Evolutionary conservation across 2,329 filamentous ascomycete genomes (phyloP), one percentile per base, ranked within the genome.

Genomic region (Sporothrix pseudoabietina): DNA sequence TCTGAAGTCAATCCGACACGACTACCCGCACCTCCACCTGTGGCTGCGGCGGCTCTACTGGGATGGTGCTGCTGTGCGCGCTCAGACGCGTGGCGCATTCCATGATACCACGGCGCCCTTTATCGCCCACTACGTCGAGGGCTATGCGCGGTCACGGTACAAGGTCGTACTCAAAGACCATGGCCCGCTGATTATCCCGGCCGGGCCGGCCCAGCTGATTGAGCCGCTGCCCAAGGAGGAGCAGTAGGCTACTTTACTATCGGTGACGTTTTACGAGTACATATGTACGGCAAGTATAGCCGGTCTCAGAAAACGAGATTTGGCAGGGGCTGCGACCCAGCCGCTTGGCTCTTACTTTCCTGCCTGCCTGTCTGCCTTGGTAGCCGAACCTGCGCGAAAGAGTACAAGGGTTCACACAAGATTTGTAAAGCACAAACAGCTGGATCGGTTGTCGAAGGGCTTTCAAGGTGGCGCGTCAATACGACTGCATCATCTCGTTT

Each of bases 1-100:
- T 75, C 77, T 90, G 22, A 88, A 86, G 77, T 89, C 87, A 77
- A 88, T 92, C 74, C 83, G 89, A 3, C 84, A 90, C 76, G 88
- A 91, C 77, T 92, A 90, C 78, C 92, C 92, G 1, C 82, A 85
- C 55, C 81, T 94, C 55, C 90, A 94, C 79, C 84, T 85, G 65
- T 94, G 92, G 92, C 76, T 94, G 74, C 84, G 90, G 44, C 84
- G 88, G 71, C 79, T 94, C 71, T 94, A 94, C 63, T 72, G 71
- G 71, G 73, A 74, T 57, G 70, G 44, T 22, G 5, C 4, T 1
- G 39, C 47, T 16, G 73, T 74, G 41, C 35, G 32, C 12, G 26
- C 8, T 6, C 72, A 73, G 57, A 71, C 72, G 12, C 47, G 72
- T 7, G 72, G 72, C 54, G 72, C 72, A 0, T 73, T 73, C 22